These are phyloP conservation scores for Fusarium hostae DNA, from an alignment of 2,329 filamentous ascomycete genomes.

Conservation along the genomic window DNA sequence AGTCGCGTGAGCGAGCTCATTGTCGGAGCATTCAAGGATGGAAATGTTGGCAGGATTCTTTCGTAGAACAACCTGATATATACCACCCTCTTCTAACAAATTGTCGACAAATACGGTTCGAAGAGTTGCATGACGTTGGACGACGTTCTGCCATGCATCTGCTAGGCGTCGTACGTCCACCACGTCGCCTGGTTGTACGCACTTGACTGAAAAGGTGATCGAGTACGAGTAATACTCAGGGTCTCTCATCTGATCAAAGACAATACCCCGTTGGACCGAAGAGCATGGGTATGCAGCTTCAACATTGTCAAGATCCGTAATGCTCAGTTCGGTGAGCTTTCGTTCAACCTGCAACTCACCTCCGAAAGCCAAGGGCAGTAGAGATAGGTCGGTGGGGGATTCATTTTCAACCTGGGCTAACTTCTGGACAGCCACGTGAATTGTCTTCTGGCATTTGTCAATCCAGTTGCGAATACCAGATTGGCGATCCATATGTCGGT, in stretches of 20 bases:
- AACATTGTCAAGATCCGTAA: not conserved
- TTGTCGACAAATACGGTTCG: conserved; percentile 38
- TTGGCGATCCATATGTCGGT: conserved; percentile 13
- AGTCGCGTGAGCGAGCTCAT: too few species aligned
- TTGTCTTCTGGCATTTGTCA: too few species aligned
- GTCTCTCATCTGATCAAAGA: too few species aligned
- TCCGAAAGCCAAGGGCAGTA: too few species aligned
- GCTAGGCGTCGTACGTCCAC: conserved; percentile 15
- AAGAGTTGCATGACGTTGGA: conserved; percentile 37
- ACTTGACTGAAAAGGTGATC: conserved; percentile 18
- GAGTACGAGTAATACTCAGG: conserved; percentile 38
- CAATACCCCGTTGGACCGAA: too few species aligned
- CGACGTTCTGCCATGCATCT: conserved; percentile 35
- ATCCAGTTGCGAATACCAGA: not conserved
- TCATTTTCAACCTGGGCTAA: too few species aligned
- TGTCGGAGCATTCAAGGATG: not conserved
- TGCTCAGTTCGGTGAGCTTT: not conserved
- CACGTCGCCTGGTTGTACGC: rapidly evolving
- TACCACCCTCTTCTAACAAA: conserved; percentile 3
- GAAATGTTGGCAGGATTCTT: too few species aligned
- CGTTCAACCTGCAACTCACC: not conserved
- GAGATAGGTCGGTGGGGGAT: too few species aligned
- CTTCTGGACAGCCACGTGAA: too few species aligned
- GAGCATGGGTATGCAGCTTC: conserved; percentile 39
- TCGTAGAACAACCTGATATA: conserved; percentile 42